Percentiles rank a stretch among this genome's conserved stretches.
phyloP scores from a whole-genome alignment of 2,329 filamentous ascomycete genomes.

The Colletotrichum sp. region DNA sequence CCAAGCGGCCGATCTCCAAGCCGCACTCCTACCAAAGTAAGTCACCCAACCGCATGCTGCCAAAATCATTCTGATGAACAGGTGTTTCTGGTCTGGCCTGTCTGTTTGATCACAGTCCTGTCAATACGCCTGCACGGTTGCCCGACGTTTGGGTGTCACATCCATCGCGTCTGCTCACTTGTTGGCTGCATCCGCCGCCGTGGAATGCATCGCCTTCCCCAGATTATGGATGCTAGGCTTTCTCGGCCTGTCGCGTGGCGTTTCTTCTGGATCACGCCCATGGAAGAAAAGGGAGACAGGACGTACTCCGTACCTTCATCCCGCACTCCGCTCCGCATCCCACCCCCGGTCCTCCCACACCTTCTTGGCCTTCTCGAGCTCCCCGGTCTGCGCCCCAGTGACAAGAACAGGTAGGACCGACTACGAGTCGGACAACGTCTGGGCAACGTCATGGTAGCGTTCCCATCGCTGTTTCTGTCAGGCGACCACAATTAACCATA shows the following conservation, averaged over 20 bases:
- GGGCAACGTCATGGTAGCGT: conserved; percentile 16
- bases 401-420: conserved; percentile 14
- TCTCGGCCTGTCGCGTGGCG: conserved; percentile 7
- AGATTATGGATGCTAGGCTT: not conserved
- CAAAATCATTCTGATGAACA: not conserved
- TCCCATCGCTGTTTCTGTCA: not conserved
- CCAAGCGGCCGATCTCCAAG: conserved; percentile 18
- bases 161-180: not conserved
- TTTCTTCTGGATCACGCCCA: not conserved
- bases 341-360: not conserved
- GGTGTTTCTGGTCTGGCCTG: not conserved
- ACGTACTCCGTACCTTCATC: not conserved
- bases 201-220: not conserved
- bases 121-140: not conserved
- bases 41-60: conserved; percentile 1
- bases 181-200: not conserved
- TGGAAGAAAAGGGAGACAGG: not conserved
- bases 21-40: not conserved
- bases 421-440: not conserved
- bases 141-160: not conserved
- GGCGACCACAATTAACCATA: not conserved
- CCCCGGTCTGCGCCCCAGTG: conserved; percentile 9
- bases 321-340: not conserved
- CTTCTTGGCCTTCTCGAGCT: not conserved
- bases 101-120: not conserved